These are phyloP conservation scores for Mimosa pudica DNA, from an alignment of 306 rosid genomes.

Conservation along the genomic window DNA sequence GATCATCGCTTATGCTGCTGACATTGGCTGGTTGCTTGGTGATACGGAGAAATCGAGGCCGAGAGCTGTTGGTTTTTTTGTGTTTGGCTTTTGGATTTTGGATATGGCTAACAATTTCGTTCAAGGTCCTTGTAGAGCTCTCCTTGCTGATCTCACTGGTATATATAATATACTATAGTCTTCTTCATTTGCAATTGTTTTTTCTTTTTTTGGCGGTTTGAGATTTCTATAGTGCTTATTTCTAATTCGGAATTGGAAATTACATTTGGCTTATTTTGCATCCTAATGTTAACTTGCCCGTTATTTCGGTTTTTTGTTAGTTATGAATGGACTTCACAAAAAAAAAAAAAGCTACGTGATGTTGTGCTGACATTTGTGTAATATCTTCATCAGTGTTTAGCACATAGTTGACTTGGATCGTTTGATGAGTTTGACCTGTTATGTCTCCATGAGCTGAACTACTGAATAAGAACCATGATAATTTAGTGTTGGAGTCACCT, in stretches of 20 bases:
- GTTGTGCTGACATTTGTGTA: constrained; percentile 2
- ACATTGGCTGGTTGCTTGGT: constrained; percentile 76
- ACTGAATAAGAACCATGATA: neutral
- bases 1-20: constrained; percentile 81
- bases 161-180: neutral
- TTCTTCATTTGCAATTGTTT: neutral
- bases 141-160: constrained; percentile 95
- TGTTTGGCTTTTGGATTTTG: constrained; percentile 85
- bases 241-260: neutral
- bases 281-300: neutral
- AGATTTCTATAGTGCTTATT: neutral
- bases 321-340: neutral
- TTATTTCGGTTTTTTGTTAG: neutral
- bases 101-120: constrained; percentile 81
- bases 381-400: neutral
- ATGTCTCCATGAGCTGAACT: constrained; percentile 1
- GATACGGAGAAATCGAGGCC: constrained; percentile 55
- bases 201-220: neutral
- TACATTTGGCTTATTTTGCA: neutral
- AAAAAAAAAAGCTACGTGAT: neutral
- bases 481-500: neutral
- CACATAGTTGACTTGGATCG: constrained; percentile 12
- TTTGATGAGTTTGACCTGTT: constrained; percentile 14
- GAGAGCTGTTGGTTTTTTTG: constrained; percentile 61
- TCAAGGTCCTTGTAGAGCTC: constrained; percentile 87